Evolutionary conservation across 805 yeast species (phyloP).

Genomic region (Kazachstania martiniae): DNA sequence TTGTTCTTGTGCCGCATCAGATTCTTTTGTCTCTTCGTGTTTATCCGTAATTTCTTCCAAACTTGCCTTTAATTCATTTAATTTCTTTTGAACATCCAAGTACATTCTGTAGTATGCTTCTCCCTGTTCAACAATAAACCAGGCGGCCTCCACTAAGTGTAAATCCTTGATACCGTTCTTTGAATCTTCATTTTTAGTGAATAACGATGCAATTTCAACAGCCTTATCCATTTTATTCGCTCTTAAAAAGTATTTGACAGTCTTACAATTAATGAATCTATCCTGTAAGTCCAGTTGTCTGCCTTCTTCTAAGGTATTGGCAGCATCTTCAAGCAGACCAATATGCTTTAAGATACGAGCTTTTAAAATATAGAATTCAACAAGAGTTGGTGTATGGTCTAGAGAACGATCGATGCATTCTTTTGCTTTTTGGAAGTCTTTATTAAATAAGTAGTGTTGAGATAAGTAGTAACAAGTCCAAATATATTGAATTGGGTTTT

Average conservation of each 20-base stretch:
- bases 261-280: conserved; percentile 79
- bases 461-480: conserved; percentile 74
- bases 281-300: conserved; percentile 77
- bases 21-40: conserved; percentile 10
- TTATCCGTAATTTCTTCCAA: too few relatives aligned
- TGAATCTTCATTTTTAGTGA: conserved; percentile 75
- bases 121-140: conserved; percentile 81
- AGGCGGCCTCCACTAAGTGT: conserved; percentile 80
- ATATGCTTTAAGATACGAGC: conserved; percentile 70
- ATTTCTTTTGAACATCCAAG: conserved; percentile 21
- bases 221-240: conserved; percentile 70
- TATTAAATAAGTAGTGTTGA: conserved; percentile 57
- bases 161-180: conserved; percentile 80
- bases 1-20: conserved; percentile 16
- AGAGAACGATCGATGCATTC: conserved; percentile 52
- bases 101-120: conserved; percentile 65
- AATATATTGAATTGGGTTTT: conserved; percentile 29
- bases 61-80: conserved; percentile 8
- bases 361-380: conserved; percentile 69
- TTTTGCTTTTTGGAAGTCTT: conserved; percentile 44
- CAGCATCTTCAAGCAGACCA: conserved; percentile 54
- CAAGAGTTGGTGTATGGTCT: conserved; percentile 68
- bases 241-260: conserved; percentile 73
- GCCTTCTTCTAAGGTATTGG: conserved; percentile 55
- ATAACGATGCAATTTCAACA: conserved; percentile 57